Conservation (phyloP, 345 rosid genomes). For the Clausena lansium region DNA sequence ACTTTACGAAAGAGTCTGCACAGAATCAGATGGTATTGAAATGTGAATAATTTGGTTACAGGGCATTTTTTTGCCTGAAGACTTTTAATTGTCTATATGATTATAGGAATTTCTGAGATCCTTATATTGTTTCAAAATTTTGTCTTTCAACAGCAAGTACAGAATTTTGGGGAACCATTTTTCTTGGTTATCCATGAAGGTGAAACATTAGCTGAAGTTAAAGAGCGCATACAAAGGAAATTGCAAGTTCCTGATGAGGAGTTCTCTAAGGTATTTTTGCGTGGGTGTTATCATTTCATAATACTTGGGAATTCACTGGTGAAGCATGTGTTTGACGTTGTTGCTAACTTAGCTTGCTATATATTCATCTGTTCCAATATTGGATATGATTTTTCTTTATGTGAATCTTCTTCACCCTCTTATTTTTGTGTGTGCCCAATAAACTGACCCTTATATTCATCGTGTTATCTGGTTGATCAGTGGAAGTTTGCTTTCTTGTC, state of each 20-base stretch:
- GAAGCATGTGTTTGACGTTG: background rate
- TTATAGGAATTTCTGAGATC: background rate
- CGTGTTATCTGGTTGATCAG: constrained; percentile 33
- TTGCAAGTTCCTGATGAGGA: constrained; percentile 89
- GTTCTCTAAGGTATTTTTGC: constrained; percentile 65
- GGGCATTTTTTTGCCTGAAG: too few species aligned
- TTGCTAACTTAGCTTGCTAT: background rate
- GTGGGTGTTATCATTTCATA: background rate
- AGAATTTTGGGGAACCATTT: constrained; percentile 96
- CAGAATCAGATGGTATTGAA: constrained; percentile 67
- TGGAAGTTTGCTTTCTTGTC: constrained; percentile 95
- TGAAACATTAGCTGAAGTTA: constrained; percentile 80
- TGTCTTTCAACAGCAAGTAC: constrained; percentile 64
- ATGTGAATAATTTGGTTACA: constrained; percentile 7
- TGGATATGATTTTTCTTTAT: background rate
- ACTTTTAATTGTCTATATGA: background rate
- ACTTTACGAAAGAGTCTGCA: constrained; percentile 71
- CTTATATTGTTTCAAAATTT: constrained; percentile 5
- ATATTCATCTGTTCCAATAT: background rate
- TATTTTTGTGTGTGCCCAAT: background rate
- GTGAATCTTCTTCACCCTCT: background rate
- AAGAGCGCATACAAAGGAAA: constrained; percentile 75
- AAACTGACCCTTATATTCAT: background rate
- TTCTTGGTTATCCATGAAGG: constrained; percentile 89
- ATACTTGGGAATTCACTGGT: background rate